Evolutionary conservation across 495 filamentous ascomycete species (phyloP).

Genomic region (Podospora didyma): DNA sequence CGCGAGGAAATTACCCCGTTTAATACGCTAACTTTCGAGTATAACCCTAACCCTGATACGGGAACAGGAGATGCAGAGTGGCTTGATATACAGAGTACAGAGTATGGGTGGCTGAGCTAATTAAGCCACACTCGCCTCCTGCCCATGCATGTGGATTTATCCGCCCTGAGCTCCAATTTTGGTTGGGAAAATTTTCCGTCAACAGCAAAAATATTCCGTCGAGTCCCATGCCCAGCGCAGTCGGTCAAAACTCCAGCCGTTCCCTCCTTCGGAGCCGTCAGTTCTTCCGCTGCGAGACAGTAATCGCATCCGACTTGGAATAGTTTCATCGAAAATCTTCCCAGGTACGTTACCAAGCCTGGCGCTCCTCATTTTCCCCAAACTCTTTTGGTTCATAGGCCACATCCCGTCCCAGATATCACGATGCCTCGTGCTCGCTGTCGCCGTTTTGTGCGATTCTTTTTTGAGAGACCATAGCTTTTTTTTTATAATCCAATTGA

Average conservation of each 20-base stretch:
- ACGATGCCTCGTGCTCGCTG: not conserved
- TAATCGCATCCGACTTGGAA: conserved; percentile 27
- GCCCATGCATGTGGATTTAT: not conserved
- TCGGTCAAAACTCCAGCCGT: conserved; percentile 35
- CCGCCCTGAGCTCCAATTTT: not conserved
- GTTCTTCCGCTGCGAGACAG: conserved; percentile 36
- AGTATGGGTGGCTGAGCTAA: no score
- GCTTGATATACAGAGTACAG: no score
- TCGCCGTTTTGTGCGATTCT: not conserved
- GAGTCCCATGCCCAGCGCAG: conserved; percentile 1
- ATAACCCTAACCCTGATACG: no score
- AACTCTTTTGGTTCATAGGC: not conserved
- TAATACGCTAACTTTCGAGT: no score
- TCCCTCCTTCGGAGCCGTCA: conserved; percentile 30
- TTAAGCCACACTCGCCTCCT: no score
- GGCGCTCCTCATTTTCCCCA: not conserved
- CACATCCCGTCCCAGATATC: not conserved
- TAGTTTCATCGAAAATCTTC: conserved; percentile 21
- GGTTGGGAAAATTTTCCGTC: not conserved
- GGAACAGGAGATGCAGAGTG: no score
- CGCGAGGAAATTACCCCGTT: no score
- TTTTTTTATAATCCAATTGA: conserved; percentile 14
- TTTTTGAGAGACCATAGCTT: not conserved
- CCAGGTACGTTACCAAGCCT: conserved; percentile 27
- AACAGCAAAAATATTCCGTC: conserved; percentile 13